Percentiles rank a stretch among this genome's conserved stretches.
Evolutionary conservation across 192 early-diverging fungal species (phyloP).

Genomic region (Coemansia sp.): DNA sequence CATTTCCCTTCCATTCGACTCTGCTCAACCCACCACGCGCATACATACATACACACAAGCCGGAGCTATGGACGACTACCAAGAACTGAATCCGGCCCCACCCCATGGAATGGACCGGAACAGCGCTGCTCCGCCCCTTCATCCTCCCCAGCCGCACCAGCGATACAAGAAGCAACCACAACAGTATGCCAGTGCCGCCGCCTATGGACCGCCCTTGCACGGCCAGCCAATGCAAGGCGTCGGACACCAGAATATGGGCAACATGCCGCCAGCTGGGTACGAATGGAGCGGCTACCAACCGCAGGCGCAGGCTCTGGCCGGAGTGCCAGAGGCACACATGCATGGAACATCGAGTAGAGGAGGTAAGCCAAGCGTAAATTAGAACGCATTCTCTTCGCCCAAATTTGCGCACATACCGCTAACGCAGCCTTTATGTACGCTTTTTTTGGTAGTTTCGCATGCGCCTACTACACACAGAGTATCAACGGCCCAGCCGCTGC

Average conservation of each 20-base stretch:
- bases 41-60: neutral
- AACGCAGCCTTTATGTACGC: neutral
- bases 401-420: neutral
- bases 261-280: conserved; percentile 27
- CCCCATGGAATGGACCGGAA: neutral
- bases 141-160: conserved; percentile 1
- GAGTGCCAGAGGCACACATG: neutral
- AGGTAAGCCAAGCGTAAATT: conserved; percentile 1
- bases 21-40: too few relatives aligned
- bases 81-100: conserved; percentile 20
- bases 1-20: neutral
- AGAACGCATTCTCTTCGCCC: neutral
- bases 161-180: neutral
- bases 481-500: conserved; percentile 36
- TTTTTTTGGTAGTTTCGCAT: neutral
- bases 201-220: conserved; percentile 9
- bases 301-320: neutral
- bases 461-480: neutral
- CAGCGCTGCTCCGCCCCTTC: neutral
- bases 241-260: conserved; percentile 4
- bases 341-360: neutral
- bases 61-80: conserved; percentile 37
- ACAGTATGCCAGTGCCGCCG: neutral
- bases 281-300: conserved; percentile 44
- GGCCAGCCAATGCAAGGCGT: conserved; percentile 9